Percentiles rank a stretch among this genome's conserved stretches.
Conservation (phyloP, 2,329 filamentous ascomycete species). For the Aspergillus calidoustus region DNA sequence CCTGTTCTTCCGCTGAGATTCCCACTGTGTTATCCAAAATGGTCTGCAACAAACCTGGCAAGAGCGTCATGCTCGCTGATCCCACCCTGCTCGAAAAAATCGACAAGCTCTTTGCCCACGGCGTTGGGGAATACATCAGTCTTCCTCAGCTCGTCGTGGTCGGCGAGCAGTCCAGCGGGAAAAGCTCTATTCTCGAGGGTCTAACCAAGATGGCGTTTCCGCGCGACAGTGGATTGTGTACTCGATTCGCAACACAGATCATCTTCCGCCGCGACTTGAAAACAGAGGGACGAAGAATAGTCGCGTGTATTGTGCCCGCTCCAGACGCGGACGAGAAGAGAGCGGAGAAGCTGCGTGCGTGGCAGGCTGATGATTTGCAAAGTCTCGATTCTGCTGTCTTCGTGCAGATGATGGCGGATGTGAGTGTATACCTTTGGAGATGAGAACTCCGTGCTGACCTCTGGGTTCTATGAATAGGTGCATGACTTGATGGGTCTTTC, state of each 20-base stretch:
- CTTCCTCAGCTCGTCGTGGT: slow-evolving; percentile 44
- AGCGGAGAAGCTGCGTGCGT: background rate
- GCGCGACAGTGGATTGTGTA: background rate
- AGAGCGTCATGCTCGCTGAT: slow-evolving; percentile 13
- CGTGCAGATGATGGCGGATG: background rate
- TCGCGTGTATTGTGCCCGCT: background rate
- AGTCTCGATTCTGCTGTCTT: slow-evolving; percentile 24
- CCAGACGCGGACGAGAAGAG: background rate
- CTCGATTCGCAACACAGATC: background rate
- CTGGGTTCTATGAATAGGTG: background rate
- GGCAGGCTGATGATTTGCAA: slow-evolving; percentile 17
- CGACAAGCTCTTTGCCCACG: slow-evolving; percentile 39
- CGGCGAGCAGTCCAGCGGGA: slow-evolving; percentile 49
- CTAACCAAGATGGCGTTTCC: background rate
- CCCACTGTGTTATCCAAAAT: background rate
- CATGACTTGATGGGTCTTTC: background rate
- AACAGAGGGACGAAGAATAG: background rate
- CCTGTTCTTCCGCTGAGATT: background rate
- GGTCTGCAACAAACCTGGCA: background rate
- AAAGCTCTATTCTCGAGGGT: background rate
- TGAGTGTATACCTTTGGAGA: background rate
- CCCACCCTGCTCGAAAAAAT: slow-evolving; percentile 37
- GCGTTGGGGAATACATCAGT: slow-evolving; percentile 37
- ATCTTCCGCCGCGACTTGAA: background rate
- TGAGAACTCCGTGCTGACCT: background rate